phyloP scores from a whole-genome alignment of 441 rosid species.

The Syzygium syzygioides region DNA sequence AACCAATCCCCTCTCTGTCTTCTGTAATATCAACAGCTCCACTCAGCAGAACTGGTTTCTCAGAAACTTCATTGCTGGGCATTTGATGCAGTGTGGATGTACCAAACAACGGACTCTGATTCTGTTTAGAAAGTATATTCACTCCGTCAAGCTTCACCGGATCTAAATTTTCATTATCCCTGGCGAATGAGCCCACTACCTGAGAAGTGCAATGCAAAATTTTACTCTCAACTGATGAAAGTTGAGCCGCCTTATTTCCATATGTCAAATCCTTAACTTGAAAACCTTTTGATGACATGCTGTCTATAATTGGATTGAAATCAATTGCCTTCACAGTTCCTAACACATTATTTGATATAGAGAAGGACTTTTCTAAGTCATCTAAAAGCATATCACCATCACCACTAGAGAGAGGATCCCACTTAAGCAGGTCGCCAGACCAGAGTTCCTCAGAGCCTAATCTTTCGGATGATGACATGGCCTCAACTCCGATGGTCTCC shows the following conservation, averaged over 20 bases:
- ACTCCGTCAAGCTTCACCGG: slow-evolving; percentile 5
- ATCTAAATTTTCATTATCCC: background rate
- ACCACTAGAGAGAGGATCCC: slow-evolving; percentile 88
- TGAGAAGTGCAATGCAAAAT: background rate
- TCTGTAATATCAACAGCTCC: slow-evolving; percentile 16
- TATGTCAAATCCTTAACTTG: slow-evolving; percentile 33
- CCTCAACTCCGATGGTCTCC: slow-evolving; percentile 67
- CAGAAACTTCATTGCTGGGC: slow-evolving; percentile 7
- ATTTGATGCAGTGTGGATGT: slow-evolving; percentile 9
- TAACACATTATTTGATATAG: slow-evolving; percentile 27
- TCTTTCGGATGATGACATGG: slow-evolving; percentile 28
- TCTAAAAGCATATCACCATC: slow-evolving; percentile 77
- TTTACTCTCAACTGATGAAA: slow-evolving; percentile 8
- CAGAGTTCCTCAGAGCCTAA: slow-evolving; percentile 28
- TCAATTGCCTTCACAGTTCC: slow-evolving; percentile 53
- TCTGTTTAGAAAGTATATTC: slow-evolving; percentile 10
- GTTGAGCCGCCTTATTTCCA: slow-evolving; percentile 23
- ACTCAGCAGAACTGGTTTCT: slow-evolving; percentile 2
- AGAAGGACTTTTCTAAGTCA: slow-evolving; percentile 55
- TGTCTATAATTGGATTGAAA: slow-evolving; percentile 41
- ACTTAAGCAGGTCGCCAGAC: slow-evolving; percentile 52
- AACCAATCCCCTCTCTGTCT: slow-evolving; percentile 3
- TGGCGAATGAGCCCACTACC: slow-evolving; percentile 9
- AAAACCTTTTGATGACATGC: slow-evolving; percentile 46
- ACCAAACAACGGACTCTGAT: slow-evolving; percentile 10